Base-by-base conservation (phyloP, 2,329 filamentous ascomycete species). In the Conoideocrella luteorostrata region DNA sequence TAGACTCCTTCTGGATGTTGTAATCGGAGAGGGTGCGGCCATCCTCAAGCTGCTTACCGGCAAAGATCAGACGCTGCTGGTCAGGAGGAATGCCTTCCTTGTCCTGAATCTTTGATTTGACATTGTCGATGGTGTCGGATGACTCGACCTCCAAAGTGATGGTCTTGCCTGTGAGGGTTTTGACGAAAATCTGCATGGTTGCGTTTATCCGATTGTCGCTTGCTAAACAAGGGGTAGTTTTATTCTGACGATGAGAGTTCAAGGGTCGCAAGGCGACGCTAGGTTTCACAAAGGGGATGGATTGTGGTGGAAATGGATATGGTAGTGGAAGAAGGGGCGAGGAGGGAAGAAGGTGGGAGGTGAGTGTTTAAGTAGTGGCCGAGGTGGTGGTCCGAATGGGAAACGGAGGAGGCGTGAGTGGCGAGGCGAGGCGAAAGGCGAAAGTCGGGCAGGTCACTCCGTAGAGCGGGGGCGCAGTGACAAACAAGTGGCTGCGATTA, bases 61-160 rank as follows among this genome's bases (percentile, higher is more conserved):
- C 90, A 56, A 96, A 96, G 65, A 96, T 96, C 54, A 96, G 68
- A 56, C 90, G 91, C 74, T 96, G 90, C 70, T 97, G 90, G 62
- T 96, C 90, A 10, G 90, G 90, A 37, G 90, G 91, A 45, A 97
- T 96, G 34, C 91, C 91, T 71, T 97, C 91, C 81, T 97, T 96
- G 62, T 97, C 91, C 69, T 97, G 91, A 40, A 96, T 97, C 81
- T 96, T 97, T 39, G 78, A 82, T 83, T 97, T 96, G 26, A 96
- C 91, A 51, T 96, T 95, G 75, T 95, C 90, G 68, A 95, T 95
- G 39, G 90, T 95, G 61, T 95, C 90, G 2, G 81, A 87, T 0
- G 85, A 89, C 66, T 95, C 88, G 5, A 95, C 88, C 71, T 94
- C 74, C 32, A 67, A 62, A 45, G 65, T 68, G 55, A 68, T 67